Percentiles rank a stretch among this genome's conserved stretches.
phyloP scores from a whole-genome alignment of 2,329 filamentous ascomycete genomes.

The Penicillium sp. region DNA sequence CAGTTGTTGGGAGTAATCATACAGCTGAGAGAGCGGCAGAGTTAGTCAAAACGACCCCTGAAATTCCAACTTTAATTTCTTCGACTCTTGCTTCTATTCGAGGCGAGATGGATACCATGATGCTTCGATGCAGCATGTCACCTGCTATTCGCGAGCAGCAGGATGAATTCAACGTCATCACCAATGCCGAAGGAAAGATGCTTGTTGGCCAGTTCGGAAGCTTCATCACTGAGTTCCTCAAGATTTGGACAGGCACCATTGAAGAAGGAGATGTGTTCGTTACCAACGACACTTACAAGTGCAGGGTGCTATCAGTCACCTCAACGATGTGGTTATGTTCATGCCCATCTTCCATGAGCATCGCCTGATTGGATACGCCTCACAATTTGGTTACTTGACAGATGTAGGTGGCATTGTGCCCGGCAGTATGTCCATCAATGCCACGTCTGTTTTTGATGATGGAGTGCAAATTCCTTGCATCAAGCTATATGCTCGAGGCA shows the following conservation, averaged over 20 bases:
- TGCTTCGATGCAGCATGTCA: constrained; percentile 54
- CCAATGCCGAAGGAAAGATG: constrained; percentile 51
- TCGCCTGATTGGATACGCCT: constrained; percentile 49
- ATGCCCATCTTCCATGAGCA: constrained; percentile 50
- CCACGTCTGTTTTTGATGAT: constrained; percentile 50
- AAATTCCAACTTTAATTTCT: too few relatives aligned
- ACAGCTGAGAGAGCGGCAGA: too few relatives aligned
- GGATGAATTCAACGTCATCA: constrained; percentile 57
- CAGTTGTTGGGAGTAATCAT: too few relatives aligned
- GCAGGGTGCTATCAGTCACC: constrained; percentile 51
- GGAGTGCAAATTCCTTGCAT: constrained; percentile 52
- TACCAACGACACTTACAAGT: constrained; percentile 54
- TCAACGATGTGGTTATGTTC: constrained; percentile 53
- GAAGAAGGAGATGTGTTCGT: constrained; percentile 54
- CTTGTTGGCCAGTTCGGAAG: constrained; percentile 54
- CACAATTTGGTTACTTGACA: constrained; percentile 54
- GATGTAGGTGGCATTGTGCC: constrained; percentile 50
- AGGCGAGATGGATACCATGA: constrained; percentile 26
- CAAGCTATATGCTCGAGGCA: constrained; percentile 48
- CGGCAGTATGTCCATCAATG: constrained; percentile 53
- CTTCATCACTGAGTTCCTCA: constrained; percentile 51
- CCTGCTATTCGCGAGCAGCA: constrained; percentile 54
- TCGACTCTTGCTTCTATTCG: too few relatives aligned
- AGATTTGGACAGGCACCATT: constrained; percentile 48
- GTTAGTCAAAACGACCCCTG: too few relatives aligned